These are phyloP conservation scores for Heterobasidion irregulare DNA, from an alignment of 1,284 basidiomycete genomes.

Conservation along the genomic window DNA sequence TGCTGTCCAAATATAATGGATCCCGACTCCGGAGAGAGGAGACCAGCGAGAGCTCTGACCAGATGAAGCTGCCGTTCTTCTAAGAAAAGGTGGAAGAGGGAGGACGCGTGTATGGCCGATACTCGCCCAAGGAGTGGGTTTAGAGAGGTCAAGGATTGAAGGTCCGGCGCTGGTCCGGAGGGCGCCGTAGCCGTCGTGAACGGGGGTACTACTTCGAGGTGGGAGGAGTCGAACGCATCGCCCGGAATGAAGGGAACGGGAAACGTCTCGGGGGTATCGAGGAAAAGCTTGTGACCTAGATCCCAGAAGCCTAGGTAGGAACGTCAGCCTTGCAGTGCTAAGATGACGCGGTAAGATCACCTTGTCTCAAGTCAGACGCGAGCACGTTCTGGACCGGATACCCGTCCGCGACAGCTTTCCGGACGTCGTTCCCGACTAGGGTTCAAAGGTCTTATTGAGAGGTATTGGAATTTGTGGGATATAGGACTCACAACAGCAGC, in stretches of 20 bases:
- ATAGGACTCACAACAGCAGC: constrained; percentile 7
- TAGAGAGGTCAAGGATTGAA: constrained; percentile 21
- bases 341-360: background rate
- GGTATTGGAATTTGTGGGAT: background rate
- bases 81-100: constrained; percentile 37
- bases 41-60: constrained; percentile 24
- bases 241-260: constrained; percentile 31
- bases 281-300: constrained; percentile 13
- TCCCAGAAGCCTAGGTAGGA: background rate
- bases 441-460: background rate
- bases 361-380: constrained; percentile 15
- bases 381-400: constrained; percentile 22
- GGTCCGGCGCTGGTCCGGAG: constrained; percentile 13
- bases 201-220: constrained; percentile 1
- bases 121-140: constrained; percentile 29
- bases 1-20: constrained; percentile 23
- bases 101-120: constrained; percentile 32
- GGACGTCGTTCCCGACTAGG: constrained; percentile 30
- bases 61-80: constrained; percentile 28
- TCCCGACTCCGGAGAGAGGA: constrained; percentile 23
- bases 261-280: constrained; percentile 22
- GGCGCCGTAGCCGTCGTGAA: background rate
- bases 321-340: background rate
- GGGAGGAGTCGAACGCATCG: constrained; percentile 25
- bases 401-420: constrained; percentile 28